phyloP scores from a whole-genome alignment of 2,329 filamentous ascomycete genomes.

The Aspergillus glaucus region DNA sequence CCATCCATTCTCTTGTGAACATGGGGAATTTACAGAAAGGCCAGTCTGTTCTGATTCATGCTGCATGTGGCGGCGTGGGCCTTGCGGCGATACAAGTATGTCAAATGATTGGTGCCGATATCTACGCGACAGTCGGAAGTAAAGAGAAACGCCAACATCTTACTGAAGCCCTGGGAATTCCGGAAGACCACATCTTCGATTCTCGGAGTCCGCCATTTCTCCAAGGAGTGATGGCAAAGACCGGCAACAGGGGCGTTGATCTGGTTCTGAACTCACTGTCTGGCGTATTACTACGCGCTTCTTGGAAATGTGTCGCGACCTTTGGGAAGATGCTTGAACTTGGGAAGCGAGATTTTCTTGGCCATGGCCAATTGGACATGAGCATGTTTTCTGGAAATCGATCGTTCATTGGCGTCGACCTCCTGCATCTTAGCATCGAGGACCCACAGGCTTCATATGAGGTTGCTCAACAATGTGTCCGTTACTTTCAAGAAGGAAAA shows the following conservation, averaged over 20 bases:
- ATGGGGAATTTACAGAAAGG: too few species aligned
- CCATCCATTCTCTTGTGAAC: too few species aligned
- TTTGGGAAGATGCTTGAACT: neutral
- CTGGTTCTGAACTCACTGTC: constrained; percentile 9
- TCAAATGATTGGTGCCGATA: neutral
- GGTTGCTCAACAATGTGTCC: neutral
- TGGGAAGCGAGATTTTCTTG: neutral
- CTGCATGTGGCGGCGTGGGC: too few species aligned
- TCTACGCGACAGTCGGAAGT: neutral
- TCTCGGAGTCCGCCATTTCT: constrained; percentile 1
- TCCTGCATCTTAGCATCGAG: neutral
- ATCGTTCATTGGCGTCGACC: neutral
- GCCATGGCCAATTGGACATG: neutral
- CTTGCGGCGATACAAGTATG: constrained; percentile 12
- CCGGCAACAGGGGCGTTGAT: constrained; percentile 3
- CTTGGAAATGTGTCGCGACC: neutral
- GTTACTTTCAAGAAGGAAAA: constrained; percentile 2
- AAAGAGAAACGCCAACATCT: neutral
- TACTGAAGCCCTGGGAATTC: neutral
- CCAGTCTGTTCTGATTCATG: too few species aligned
- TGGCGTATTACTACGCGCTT: constrained; percentile 3
- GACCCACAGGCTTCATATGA: neutral
- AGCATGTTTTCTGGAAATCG: neutral
- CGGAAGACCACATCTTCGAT: neutral
- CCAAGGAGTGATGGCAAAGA: neutral